These are phyloP conservation scores for Osmozyma mogii DNA, from an alignment of 805 yeast species.

Conservation along the genomic window DNA sequence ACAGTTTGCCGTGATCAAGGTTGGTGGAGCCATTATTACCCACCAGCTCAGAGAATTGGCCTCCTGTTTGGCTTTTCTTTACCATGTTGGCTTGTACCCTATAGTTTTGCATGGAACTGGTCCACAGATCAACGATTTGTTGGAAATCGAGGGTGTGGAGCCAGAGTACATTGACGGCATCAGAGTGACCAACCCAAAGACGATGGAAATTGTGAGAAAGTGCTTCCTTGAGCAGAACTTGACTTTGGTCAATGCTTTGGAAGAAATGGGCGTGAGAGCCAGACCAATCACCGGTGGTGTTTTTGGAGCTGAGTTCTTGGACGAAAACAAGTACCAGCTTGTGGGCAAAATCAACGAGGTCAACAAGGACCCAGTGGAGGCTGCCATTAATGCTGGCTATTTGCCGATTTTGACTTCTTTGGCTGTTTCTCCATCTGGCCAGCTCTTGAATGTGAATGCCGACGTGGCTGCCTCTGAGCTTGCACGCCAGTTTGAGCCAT, in stretches of 20 bases:
- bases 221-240: slow-evolving; percentile 95
- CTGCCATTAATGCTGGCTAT: slow-evolving; percentile 93
- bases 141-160: slow-evolving; percentile 90
- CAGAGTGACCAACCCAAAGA: slow-evolving; percentile 86
- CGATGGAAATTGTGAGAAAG: slow-evolving; percentile 93
- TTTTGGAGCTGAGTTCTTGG: slow-evolving; percentile 86
- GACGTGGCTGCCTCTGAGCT: slow-evolving; percentile 98
- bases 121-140: slow-evolving; percentile 91
- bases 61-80: slow-evolving; percentile 88
- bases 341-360: slow-evolving; percentile 88
- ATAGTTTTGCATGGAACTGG: slow-evolving; percentile 98
- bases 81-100: slow-evolving; percentile 96
- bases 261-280: slow-evolving; percentile 94
- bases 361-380: slow-evolving; percentile 84
- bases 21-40: slow-evolving; percentile 98
- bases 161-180: slow-evolving; percentile 96
- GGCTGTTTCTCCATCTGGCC: slow-evolving; percentile 96
- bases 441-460: slow-evolving; percentile 93
- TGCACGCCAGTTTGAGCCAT: slow-evolving; percentile 93
- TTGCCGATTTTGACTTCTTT: slow-evolving; percentile 92
- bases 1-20: slow-evolving; percentile 97
- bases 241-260: slow-evolving; percentile 90
- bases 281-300: slow-evolving; percentile 98
- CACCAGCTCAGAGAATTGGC: slow-evolving; percentile 91
- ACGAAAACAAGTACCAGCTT: slow-evolving; percentile 80